Conservation (phyloP, 2,329 filamentous ascomycete species). For the Neonectria faginata region DNA sequence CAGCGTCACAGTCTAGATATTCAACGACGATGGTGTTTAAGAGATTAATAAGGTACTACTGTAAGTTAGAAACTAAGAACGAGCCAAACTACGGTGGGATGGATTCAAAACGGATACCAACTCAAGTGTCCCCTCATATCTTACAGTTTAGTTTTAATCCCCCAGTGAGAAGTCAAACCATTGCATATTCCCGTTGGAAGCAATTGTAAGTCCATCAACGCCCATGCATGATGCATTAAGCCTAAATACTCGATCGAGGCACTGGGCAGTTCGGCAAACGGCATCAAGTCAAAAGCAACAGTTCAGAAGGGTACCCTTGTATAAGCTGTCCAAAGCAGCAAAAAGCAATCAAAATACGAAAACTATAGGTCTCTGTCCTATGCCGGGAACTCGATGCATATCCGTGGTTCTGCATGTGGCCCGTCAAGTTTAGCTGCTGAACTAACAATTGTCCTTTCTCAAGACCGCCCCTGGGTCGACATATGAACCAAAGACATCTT, state of each 20-base stretch:
- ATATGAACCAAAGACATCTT: slow-evolving; percentile 31
- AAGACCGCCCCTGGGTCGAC: slow-evolving; percentile 38
- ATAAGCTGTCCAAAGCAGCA: slow-evolving; percentile 10
- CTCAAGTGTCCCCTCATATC: not conserved
- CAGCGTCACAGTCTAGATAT: not conserved
- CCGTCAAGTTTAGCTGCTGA: slow-evolving; percentile 32
- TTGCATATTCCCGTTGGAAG: not conserved
- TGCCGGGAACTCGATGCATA: slow-evolving; percentile 39
- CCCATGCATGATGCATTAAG: not conserved
- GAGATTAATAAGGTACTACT: not conserved
- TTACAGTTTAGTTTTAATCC: not conserved
- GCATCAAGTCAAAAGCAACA: not conserved
- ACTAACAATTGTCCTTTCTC: slow-evolving; percentile 24
- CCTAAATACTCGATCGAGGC: not conserved
- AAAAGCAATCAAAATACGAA: slow-evolving; percentile 29
- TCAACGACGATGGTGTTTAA: not conserved
- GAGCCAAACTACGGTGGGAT: not conserved
- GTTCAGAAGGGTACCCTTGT: not conserved
- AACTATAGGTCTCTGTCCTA: slow-evolving; percentile 30
- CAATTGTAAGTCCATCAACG: not conserved
- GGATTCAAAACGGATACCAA: not conserved
- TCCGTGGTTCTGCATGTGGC: slow-evolving; percentile 39
- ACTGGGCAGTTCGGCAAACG: not conserved
- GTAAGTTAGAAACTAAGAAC: too few species aligned
- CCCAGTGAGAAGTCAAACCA: not conserved